Evolutionary conservation across 148 eudicot species (phyloP), one percentile per base, ranked within the genome.

Genomic region (Amaranthus hypochondriacus): DNA sequence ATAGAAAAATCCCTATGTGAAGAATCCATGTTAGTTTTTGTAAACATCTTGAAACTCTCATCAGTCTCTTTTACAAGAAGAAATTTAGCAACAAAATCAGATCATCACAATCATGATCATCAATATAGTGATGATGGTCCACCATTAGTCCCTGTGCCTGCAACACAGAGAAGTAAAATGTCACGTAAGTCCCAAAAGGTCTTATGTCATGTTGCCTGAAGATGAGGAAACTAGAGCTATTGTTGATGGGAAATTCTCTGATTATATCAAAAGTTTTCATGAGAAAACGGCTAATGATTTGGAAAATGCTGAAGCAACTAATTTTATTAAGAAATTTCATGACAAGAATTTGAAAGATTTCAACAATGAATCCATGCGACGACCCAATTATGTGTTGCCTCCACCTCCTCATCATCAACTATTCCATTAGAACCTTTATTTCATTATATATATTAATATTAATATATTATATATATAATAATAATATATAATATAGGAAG

Each of bases 11-110:
- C 87, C 61, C 79, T 84, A 14, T 84, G 87, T 71, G 88, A 84
- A 76, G 87, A 86, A 70, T 81, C 87, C 73, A 86, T 86, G 86
- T 75, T 86, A 15, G 75, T 88, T 63, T 61, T 86, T 13, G 79
- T 77, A 6, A 83, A 83, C 80, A 76, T 88, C 73, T 46, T 84
- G 48, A 88, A 79, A 70, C 69, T 88, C 49, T 82, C 89, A 6
- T 88, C 92, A 39, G 66, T 85, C 42, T 77, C 87, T 60, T 76
- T 84, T 44, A 79, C 86, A 62, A 81, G 81, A 14, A 69, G 70
- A 66, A 71, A 74, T 68, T 50, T 82, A 43, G 52, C 69, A 12
- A 60, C 78, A 44, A 58, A 57, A 72, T 42, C 82, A 54, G 7
- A 53, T 2, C 64, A 75, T 3, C 0, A 47, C 60, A 56, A 12